Percentiles rank a stretch among this genome's conserved stretches.
These are phyloP conservation scores for Zea luxurians DNA, from an alignment of 176 grass and related monocot species.

Conservation along the genomic window DNA sequence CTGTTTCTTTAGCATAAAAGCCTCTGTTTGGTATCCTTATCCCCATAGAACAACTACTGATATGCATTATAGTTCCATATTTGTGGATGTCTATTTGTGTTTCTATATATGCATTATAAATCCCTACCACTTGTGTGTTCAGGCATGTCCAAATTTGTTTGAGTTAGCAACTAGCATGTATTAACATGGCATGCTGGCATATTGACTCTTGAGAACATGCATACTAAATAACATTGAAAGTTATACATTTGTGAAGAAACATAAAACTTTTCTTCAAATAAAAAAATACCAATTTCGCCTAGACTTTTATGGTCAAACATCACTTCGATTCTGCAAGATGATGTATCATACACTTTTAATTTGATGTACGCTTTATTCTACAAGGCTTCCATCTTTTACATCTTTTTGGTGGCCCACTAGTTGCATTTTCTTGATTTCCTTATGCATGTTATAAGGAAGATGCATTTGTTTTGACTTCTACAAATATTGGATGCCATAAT, in stretches of 20 bases:
- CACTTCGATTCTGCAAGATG: background rate
- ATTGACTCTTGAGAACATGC: too few species aligned
- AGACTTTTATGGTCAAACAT: too few species aligned
- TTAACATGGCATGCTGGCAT: background rate
- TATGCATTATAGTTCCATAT: background rate
- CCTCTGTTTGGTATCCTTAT: background rate
- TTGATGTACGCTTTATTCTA: background rate
- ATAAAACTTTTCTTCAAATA: too few species aligned
- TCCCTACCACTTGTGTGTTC: background rate
- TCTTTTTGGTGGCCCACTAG: background rate
- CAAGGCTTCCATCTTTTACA: background rate
- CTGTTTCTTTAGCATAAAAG: background rate
- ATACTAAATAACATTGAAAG: too few species aligned
- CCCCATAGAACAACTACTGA: background rate
- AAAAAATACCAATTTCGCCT: too few species aligned
- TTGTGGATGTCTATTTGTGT: background rate
- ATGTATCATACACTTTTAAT: background rate
- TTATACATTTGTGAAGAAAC: too few species aligned
- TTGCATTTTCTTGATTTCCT: background rate
- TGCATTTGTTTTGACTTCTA: background rate
- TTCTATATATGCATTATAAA: background rate
- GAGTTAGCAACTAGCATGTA: background rate
- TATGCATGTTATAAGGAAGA: background rate
- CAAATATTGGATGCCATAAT: background rate
- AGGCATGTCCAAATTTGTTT: background rate